Percentiles rank a stretch among this genome's conserved stretches.
These are phyloP conservation scores for Brettanomyces naardenensis DNA, from an alignment of 805 yeast species.

Conservation along the genomic window DNA sequence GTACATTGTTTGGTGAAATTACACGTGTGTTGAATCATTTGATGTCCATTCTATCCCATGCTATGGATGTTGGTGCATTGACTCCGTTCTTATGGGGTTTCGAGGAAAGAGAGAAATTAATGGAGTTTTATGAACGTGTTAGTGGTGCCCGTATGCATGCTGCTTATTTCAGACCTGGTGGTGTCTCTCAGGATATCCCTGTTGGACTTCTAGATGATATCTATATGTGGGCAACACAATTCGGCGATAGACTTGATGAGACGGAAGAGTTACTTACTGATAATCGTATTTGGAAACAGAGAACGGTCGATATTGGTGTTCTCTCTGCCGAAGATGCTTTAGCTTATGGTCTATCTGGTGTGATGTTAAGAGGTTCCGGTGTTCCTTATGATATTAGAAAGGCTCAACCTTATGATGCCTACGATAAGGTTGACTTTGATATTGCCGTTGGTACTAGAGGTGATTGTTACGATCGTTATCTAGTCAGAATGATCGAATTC, in stretches of 20 bases:
- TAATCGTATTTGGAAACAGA: slow-evolving; percentile 86
- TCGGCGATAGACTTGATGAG: slow-evolving; percentile 88
- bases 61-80: slow-evolving; percentile 92
- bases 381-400: slow-evolving; percentile 81
- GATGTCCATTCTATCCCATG: slow-evolving; percentile 81
- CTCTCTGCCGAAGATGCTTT: slow-evolving; percentile 83
- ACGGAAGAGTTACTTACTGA: slow-evolving; percentile 84
- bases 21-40: slow-evolving; percentile 78
- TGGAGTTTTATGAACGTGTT: slow-evolving; percentile 89
- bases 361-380: slow-evolving; percentile 88
- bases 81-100: slow-evolving; percentile 93
- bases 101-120: slow-evolving; percentile 86
- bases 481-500: slow-evolving; percentile 85
- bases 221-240: slow-evolving; percentile 94
- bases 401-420: slow-evolving; percentile 85
- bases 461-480: slow-evolving; percentile 86
- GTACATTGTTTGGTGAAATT: slow-evolving; percentile 82
- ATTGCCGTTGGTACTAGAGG: slow-evolving; percentile 82
- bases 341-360: slow-evolving; percentile 74
- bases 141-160: slow-evolving; percentile 86
- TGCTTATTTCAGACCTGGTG: slow-evolving; percentile 88
- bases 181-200: slow-evolving; percentile 83
- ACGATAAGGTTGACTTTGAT: slow-evolving; percentile 79
- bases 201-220: slow-evolving; percentile 82
- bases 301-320: slow-evolving; percentile 74